These are phyloP conservation scores for Taphrina betulina DNA, from an alignment of 1,139 yeast genomes.

Conservation along the genomic window DNA sequence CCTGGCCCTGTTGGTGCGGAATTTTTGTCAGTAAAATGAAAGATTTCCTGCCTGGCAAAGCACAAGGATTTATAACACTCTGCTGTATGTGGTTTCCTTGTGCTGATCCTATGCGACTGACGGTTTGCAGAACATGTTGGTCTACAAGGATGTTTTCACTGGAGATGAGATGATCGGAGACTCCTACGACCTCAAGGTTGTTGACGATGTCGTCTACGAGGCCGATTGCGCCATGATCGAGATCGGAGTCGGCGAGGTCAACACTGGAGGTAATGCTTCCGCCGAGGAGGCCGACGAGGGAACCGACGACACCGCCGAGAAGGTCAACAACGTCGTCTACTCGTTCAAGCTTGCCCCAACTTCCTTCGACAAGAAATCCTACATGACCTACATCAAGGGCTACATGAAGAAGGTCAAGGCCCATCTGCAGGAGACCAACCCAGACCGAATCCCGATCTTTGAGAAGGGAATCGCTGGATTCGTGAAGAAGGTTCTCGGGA, in stretches of 20 bases:
- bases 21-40: too few relatives aligned
- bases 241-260: constrained; percentile 80
- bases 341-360: constrained; percentile 98
- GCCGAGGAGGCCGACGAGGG: constrained; percentile 91
- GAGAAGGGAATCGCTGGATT: constrained; percentile 96
- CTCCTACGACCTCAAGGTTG: constrained; percentile 85
- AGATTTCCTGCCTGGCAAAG: too few relatives aligned
- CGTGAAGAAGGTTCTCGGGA: constrained; percentile 91
- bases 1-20: too few relatives aligned
- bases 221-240: constrained; percentile 93
- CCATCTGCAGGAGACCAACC: constrained; percentile 79
- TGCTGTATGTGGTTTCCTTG: too few relatives aligned
- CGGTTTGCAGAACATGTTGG: constrained; percentile 33
- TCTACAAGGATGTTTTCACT: constrained; percentile 68
- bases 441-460: constrained; percentile 79
- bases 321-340: constrained; percentile 97
- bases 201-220: constrained; percentile 90
- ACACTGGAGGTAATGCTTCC: constrained; percentile 99
- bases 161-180: constrained; percentile 96
- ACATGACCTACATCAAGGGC: constrained; percentile 52
- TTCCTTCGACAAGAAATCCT: constrained; percentile 87
- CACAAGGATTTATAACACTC: too few relatives aligned
- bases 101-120: too few relatives aligned
- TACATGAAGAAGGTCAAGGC: constrained; percentile 77
- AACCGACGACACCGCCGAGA: constrained; percentile 77